Conservation (phyloP, 2,329 filamentous ascomycete species). For the Aspergillus sclerotialis region DNA sequence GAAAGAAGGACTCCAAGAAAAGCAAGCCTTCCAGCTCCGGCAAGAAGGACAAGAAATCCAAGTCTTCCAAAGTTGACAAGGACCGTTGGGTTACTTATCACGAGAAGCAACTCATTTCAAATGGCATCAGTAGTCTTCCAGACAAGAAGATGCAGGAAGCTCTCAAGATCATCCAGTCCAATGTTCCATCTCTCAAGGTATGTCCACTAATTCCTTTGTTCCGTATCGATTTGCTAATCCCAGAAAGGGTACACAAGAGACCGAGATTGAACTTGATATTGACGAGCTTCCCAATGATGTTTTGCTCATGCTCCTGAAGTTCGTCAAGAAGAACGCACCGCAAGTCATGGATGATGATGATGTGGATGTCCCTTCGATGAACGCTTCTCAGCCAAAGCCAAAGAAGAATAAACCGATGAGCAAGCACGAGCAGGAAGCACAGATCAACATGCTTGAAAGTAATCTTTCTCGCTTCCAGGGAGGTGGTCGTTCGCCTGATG, state of each 20-base stretch:
- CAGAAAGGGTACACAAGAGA: constrained; percentile 36
- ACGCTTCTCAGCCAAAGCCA: constrained; percentile 33
- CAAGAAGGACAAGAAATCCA: constrained; percentile 50
- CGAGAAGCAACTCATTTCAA: constrained; percentile 88
- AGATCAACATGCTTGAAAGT: constrained; percentile 42
- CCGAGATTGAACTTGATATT: constrained; percentile 43
- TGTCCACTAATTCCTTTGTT: constrained; percentile 12
- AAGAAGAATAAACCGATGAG: constrained; percentile 49
- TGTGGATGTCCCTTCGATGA: constrained; percentile 22
- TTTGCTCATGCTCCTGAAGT: constrained; percentile 38
- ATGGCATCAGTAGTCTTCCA: constrained; percentile 73
- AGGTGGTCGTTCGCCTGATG: constrained; percentile 35
- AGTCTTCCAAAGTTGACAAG: constrained; percentile 41
- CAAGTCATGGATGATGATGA: constrained; percentile 39
- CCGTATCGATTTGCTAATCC: not conserved
- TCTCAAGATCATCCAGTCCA: constrained; percentile 82
- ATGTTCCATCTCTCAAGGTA: constrained; percentile 65
- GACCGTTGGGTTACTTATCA: constrained; percentile 62
- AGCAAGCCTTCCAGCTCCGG: constrained; percentile 36
- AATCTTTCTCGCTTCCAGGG: constrained; percentile 41
- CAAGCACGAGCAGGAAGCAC: constrained; percentile 44
- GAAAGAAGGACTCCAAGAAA: constrained; percentile 29
- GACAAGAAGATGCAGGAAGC: constrained; percentile 71
- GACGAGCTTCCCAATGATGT: constrained; percentile 44
- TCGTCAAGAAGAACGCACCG: constrained; percentile 42